Percentiles rank a stretch among this genome's conserved stretches.
Evolutionary conservation across 805 yeast genomes (phyloP).

Genomic region (Priceomyces haplophilus): DNA sequence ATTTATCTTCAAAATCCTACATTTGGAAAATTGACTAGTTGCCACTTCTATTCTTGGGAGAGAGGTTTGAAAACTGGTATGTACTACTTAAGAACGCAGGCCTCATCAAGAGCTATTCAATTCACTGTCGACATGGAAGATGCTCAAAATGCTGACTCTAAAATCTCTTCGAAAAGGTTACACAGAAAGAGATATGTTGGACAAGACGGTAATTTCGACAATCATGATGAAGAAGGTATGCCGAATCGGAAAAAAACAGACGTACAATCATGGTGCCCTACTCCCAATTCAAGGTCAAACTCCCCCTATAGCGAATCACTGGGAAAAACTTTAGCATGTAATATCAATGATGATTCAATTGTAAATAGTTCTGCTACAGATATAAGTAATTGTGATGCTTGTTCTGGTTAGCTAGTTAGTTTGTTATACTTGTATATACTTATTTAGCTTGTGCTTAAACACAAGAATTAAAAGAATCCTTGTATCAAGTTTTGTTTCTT

Average conservation of each 20-base stretch:
- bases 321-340: constrained; percentile 14
- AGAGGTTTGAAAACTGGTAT: constrained; percentile 39
- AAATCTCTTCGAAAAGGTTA: constrained; percentile 8
- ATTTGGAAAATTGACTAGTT: constrained; percentile 39
- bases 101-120: constrained; percentile 37
- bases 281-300: background rate
- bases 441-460: background rate
- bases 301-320: constrained; percentile 8
- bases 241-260: background rate
- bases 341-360: constrained; percentile 35
- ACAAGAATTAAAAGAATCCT: background rate
- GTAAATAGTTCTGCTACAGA: constrained; percentile 10
- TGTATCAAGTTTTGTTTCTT: constrained; percentile 3
- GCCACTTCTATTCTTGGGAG: constrained; percentile 42
- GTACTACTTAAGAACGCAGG: constrained; percentile 39
- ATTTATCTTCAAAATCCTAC: constrained; percentile 37
- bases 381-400: constrained; percentile 37
- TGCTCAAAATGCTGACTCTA: constrained; percentile 4
- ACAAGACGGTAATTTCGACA: constrained; percentile 6
- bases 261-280: background rate
- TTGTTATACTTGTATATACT: constrained; percentile 4
- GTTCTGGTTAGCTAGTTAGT: constrained; percentile 29
- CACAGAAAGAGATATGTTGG: constrained; percentile 21
- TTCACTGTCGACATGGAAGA: constrained; percentile 26
- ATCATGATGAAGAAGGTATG: constrained; percentile 1